Base-by-base conservation (phyloP, 805 yeast species). In the Gaillardinia entomophila region DNA sequence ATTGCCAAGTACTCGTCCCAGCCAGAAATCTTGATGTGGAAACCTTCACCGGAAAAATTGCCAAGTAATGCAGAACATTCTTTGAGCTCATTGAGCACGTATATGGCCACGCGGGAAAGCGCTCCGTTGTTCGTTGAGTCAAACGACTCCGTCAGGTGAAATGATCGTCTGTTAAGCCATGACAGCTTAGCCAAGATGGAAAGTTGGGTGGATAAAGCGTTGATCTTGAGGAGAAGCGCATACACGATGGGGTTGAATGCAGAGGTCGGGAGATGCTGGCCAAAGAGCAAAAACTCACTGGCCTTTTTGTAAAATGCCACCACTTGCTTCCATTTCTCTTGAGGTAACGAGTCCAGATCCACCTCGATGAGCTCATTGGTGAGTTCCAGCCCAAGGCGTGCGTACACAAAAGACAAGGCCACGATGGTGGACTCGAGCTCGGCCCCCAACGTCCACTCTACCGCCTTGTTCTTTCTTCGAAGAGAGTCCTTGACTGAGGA, bases 41-140 rank as follows among this genome's bases (percentile, higher is more conserved):
- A 15, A 10, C 28, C 38, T 30, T 24, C 51, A 26, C 3, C 8
- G 15, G 6, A 42, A 8, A 12, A 30, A 31, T 16, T 34, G 28
- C 25, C 45, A 3, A 53, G 19, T 6, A 62, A 18, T n/a, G 34
- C 44, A 34, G 46, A 45, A 13, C 57, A 48, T 3, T 39, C 40
- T 18, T 41, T 40, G 7, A 63, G 33, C 34, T 68, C 70, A 36
- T 60, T 57, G 27, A 57, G 40, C 4, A 65, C 46, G 43, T 46
- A 66, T 1, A 71, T 59, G 3, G 75, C 62, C 8, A 71, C 70
- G 35, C 74, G 48, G 11, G 71, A 53, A n/a, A 71, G 45, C 1
- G 66, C 62, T 2, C 72, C 67, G 40, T 66, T 60, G 26, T 58
- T 53, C 34, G 53, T n/a, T 20, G 38, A 15, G n/a, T 32, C 28